A percentile compares a stretch with the other conserved stretches of the same genome.
These are phyloP conservation scores for Helminthosporium solani DNA, from an alignment of 2,329 filamentous ascomycete genomes.

Conservation along the genomic window DNA sequence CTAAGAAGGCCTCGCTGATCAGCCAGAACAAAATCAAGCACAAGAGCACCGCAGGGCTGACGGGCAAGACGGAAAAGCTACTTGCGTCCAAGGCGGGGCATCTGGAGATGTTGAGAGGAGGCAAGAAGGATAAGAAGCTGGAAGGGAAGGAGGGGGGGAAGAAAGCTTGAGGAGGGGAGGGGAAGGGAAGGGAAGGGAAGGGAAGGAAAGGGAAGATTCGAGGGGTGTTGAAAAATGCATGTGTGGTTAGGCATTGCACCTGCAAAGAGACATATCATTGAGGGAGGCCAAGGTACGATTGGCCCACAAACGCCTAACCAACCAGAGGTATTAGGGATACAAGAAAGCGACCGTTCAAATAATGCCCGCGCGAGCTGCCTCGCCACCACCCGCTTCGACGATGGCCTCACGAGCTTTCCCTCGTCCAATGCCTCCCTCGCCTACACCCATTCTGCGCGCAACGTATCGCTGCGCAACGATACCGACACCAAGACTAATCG, in stretches of 20 bases:
- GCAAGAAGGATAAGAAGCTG: constrained; percentile 56
- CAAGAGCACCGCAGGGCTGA: constrained; percentile 64
- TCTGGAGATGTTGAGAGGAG: constrained; percentile 66
- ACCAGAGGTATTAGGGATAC: neutral
- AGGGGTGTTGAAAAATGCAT: too few relatives aligned
- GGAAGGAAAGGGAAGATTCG: too few relatives aligned
- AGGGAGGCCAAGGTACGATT: too few relatives aligned
- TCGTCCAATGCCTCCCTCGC: constrained; percentile 68
- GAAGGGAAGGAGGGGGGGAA: constrained; percentile 13
- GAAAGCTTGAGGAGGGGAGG: neutral
- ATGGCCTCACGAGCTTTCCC: constrained; percentile 58
- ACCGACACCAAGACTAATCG: constrained; percentile 73
- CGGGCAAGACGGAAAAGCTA: constrained; percentile 65
- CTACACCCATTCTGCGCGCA: constrained; percentile 91
- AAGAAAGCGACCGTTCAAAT: constrained; percentile 20
- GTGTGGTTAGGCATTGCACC: too few relatives aligned
- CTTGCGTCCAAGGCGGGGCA: constrained; percentile 69
- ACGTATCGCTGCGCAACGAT: constrained; percentile 94
- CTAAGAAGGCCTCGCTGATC: constrained; percentile 63
- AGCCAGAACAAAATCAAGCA: constrained; percentile 63
- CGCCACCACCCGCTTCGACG: constrained; percentile 60
- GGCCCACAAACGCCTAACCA: too few relatives aligned
- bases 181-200: too few relatives aligned
- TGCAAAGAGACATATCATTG: too few relatives aligned
- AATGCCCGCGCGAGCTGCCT: constrained; percentile 58